A percentile compares a stretch with the other conserved stretches of the same genome.
phyloP scores from a whole-genome alignment of 1,284 basidiomycete genomes.

The Heterobasidion annosum region DNA sequence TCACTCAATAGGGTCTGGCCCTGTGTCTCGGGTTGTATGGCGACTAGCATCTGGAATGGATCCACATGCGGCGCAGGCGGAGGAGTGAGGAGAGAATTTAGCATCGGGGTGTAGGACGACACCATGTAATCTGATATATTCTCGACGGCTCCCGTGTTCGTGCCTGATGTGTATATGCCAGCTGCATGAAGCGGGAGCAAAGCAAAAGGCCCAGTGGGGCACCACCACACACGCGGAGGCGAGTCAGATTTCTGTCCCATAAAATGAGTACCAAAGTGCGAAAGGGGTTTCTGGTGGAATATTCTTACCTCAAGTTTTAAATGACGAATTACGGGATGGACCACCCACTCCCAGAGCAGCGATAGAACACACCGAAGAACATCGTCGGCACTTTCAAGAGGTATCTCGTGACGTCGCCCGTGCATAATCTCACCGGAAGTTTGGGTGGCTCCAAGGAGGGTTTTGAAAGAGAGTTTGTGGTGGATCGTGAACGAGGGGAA shows the following conservation, averaged over 20 bases:
- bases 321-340: background rate
- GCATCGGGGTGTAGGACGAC: constrained; percentile 16
- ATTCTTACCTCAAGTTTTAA: background rate
- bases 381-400: background rate
- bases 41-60: background rate
- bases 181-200: constrained; percentile 9
- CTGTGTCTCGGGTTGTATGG: constrained; percentile 1
- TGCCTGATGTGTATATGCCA: constrained; percentile 4
- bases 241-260: background rate
- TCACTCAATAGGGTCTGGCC: background rate
- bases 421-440: too few species aligned
- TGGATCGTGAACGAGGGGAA: background rate
- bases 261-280: background rate
- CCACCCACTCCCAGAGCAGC: background rate
- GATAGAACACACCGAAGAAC: background rate
- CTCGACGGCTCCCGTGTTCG: constrained; percentile 1
- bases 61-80: background rate
- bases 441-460: background rate
- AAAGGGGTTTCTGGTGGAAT: too few species aligned
- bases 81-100: constrained; percentile 1
- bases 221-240: constrained; percentile 5
- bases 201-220: constrained; percentile 4
- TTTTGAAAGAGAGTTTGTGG: background rate
- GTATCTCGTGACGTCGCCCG: too few species aligned
- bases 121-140: constrained; percentile 10